Conservation (phyloP, 208 protist species). For the Trypanosoma brucei region DNA sequence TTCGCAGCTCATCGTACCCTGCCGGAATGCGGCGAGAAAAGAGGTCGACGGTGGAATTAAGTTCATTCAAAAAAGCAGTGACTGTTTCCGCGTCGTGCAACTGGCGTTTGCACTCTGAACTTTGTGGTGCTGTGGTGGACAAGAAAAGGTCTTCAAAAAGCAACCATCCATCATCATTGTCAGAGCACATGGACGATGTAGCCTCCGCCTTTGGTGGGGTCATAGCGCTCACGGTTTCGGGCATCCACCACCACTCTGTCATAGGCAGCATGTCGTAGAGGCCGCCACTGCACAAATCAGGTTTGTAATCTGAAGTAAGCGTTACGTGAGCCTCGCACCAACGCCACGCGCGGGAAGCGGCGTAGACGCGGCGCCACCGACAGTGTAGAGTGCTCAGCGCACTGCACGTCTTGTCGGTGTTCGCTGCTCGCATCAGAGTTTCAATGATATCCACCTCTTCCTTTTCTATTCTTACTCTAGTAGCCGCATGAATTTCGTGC, state of each 20-base stretch:
- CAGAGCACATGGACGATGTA: background rate
- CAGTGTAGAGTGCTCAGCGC: background rate
- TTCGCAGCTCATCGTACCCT: background rate
- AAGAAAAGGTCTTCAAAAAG: conserved; percentile 6
- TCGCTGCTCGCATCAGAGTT: background rate
- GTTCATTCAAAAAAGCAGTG: conserved; percentile 6
- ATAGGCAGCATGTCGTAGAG: background rate
- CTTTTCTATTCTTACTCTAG: background rate
- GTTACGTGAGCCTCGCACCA: conserved; percentile 29
- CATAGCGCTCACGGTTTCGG: conserved; percentile 4
- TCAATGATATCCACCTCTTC: background rate
- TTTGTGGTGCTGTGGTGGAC: background rate
- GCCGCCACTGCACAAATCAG: background rate
- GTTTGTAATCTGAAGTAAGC: conserved; percentile 9
- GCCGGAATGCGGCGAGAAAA: conserved; percentile 18
- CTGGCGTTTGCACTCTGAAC: background rate
- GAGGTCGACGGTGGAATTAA: background rate
- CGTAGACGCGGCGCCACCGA: conserved; percentile 4
- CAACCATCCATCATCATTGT: conserved; percentile 1
- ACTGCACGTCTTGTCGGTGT: background rate
- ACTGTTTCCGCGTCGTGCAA: background rate
- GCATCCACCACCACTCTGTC: conserved; percentile 25
- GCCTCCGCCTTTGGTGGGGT: background rate
- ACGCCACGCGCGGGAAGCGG: conserved; percentile 16
- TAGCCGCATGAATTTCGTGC: background rate